Percentiles rank a stretch among this genome's conserved stretches.
Evolutionary conservation across 2,329 filamentous ascomycete species (phyloP).

Genomic region (Cadophora sp.): DNA sequence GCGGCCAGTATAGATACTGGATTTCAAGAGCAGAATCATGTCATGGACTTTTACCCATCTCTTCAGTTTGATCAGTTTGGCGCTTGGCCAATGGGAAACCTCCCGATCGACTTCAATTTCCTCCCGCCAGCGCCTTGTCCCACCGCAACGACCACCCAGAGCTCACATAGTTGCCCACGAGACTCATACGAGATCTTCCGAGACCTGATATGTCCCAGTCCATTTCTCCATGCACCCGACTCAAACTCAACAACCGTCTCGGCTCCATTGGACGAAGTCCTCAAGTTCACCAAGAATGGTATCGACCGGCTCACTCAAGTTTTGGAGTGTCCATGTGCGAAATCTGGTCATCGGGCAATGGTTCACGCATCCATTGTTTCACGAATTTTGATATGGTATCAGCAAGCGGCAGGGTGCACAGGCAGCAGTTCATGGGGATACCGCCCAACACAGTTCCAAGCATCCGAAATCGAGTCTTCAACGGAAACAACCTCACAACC

Average conservation of each 20-base stretch:
- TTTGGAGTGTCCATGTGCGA: conserved; percentile 36
- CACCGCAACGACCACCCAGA: conserved; percentile 14
- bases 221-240: conserved; percentile 37
- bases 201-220: conserved; percentile 36
- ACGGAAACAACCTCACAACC: conserved; percentile 21
- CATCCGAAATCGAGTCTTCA: conserved; percentile 10
- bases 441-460: conserved; percentile 9
- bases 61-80: neutral
- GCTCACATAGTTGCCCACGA: conserved; percentile 35
- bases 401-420: conserved; percentile 39
- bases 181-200: conserved; percentile 38
- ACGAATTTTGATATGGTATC: conserved; percentile 42
- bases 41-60: neutral
- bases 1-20: neutral
- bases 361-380: conserved; percentile 41
- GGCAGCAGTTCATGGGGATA: conserved; percentile 29
- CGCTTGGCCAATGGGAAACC: neutral
- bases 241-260: conserved; percentile 32
- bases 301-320: conserved; percentile 33
- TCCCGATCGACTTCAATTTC: conserved; percentile 19
- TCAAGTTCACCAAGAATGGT: conserved; percentile 36
- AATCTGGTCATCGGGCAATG: conserved; percentile 36
- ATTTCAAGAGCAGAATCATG: neutral
- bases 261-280: conserved; percentile 36
- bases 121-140: conserved; percentile 13